Evolutionary conservation across 441 rosid species (phyloP), one percentile per base, ranked within the genome.

Genomic region (Pelargonium citronellum): DNA sequence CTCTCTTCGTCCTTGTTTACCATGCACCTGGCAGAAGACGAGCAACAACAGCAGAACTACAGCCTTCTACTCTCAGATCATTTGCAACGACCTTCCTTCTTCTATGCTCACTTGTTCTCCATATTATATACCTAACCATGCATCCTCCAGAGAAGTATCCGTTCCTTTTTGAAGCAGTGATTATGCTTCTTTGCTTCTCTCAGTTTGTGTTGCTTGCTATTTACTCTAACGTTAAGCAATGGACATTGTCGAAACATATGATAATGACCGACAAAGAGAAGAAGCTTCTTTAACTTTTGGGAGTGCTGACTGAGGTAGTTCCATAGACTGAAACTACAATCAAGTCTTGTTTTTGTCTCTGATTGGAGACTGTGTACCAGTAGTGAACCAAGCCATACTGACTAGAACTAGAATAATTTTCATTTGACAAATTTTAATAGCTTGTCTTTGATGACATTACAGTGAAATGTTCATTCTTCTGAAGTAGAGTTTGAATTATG

Each of bases 141-240:
- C 72, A n/a, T 12, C 96, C 97, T 68, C 97, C 96, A 1, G 75
- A 70, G 75, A 88, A 77, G 79, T 89, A 86, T 76, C 95, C 97
- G 80, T 94, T 85, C 83, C 81, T 91, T 62, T 91, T 85, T 27
- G 96, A 91, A 73, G 99, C 99, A 66, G 62, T 87, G 67, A 91
- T 94, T 75, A 90, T 91, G 97, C 82, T 81, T 72, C 77, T 87
- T 34, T 90, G 97, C 84, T 90, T 94, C 83, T 78, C 80, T 55
- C 89, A 82, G 68, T 89, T 94, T 68, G 3, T 77, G 11, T 41
- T 70, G 68, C 83, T 89, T 65, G 78, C 85, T n/a, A 5, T 87
- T 67, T 77, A 85, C 79, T 74, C 92, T 69, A 89, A 91, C 75
- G 73, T 37, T 37, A 55, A 16, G 20, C 61, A 55, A 55, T 55